Percentiles rank a stretch among this genome's conserved stretches.
These are phyloP conservation scores for Sclerotinia glacialis DNA, from an alignment of 2,329 filamentous ascomycete species.

Conservation along the genomic window DNA sequence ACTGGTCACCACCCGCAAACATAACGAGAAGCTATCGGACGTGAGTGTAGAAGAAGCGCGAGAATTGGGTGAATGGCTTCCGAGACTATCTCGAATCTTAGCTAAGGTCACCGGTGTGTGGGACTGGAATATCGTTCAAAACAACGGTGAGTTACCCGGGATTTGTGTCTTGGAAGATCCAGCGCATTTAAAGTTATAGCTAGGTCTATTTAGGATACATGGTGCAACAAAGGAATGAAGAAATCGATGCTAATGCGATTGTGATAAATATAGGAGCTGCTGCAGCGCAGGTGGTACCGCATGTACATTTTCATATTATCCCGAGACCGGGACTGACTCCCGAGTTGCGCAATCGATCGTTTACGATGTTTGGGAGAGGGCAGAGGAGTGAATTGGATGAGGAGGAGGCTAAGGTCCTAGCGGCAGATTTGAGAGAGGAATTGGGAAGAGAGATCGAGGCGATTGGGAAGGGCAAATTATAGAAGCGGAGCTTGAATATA, in stretches of 20 bases:
- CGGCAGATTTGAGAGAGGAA: constrained; percentile 51
- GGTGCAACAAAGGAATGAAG: not conserved
- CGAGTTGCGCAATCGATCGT: constrained; percentile 54
- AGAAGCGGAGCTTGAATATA: not conserved
- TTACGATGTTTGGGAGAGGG: constrained; percentile 80
- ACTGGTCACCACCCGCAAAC: constrained; percentile 73
- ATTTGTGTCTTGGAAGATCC: constrained; percentile 7
- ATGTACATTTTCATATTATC: constrained; percentile 94
- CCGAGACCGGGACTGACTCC: constrained; percentile 66
- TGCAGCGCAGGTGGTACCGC: constrained; percentile 87
- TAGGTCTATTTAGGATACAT: not conserved
- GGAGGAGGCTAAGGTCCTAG: constrained; percentile 63
- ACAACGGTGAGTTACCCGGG: constrained; percentile 62
- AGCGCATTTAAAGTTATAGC: not conserved
- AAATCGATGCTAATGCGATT: constrained; percentile 21
- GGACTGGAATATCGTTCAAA: constrained; percentile 97
- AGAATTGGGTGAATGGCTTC: constrained; percentile 66
- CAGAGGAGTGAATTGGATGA: constrained; percentile 72
- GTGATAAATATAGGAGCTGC: constrained; percentile 55
- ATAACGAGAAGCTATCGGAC: constrained; percentile 75
- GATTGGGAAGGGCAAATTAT: constrained; percentile 32
- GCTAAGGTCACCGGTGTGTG: constrained; percentile 64
- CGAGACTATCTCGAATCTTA: constrained; percentile 70
- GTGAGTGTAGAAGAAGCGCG: constrained; percentile 60
- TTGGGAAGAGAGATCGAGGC: constrained; percentile 48